Evolutionary conservation across 2,329 filamentous ascomycete genomes (phyloP).

Genomic region (Neoscytalidium dimidiatum): DNA sequence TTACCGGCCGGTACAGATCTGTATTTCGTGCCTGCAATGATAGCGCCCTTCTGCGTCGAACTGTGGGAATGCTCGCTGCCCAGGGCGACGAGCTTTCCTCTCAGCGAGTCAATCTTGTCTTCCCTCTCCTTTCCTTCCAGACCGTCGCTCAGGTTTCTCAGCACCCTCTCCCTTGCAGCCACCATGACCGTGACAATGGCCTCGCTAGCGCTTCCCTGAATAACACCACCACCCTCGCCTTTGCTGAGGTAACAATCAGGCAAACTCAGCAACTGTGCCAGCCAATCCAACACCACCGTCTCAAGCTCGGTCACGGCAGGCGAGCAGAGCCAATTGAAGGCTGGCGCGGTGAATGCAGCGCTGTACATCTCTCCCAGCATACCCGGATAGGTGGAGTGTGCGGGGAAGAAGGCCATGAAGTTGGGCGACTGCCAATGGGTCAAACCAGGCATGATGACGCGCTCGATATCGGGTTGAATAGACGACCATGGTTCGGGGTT

Average conservation of each 20-base stretch:
- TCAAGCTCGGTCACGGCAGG: slow-evolving; percentile 92
- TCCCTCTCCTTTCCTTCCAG: slow-evolving; percentile 59
- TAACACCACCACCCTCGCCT: slow-evolving; percentile 83
- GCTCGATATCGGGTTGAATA: slow-evolving; percentile 81
- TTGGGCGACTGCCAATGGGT: slow-evolving; percentile 95
- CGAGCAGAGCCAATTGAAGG: slow-evolving; percentile 97
- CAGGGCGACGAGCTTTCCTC: slow-evolving; percentile 75
- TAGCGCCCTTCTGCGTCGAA: slow-evolving; percentile 82
- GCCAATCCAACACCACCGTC: slow-evolving; percentile 90
- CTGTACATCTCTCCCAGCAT: slow-evolving; percentile 94
- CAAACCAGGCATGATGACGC: slow-evolving; percentile 85
- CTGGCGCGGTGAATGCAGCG: slow-evolving; percentile 82
- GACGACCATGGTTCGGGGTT: slow-evolving; percentile 72
- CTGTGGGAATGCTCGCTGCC: slow-evolving; percentile 80
- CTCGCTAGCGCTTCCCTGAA: slow-evolving; percentile 88
- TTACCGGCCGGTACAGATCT: slow-evolving; percentile 65
- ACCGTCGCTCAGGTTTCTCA: slow-evolving; percentile 33
- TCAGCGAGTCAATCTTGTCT: slow-evolving; percentile 66
- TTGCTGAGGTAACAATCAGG: slow-evolving; percentile 74
- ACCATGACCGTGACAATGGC: slow-evolving; percentile 85
- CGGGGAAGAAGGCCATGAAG: slow-evolving; percentile 96
- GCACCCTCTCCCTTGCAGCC: slow-evolving; percentile 69
- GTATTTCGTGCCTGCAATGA: slow-evolving; percentile 83
- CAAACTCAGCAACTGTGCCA: slow-evolving; percentile 73
- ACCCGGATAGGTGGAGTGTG: slow-evolving; percentile 75